Base-by-base conservation (phyloP, 345 rosid species). In the Salix viminalis region DNA sequence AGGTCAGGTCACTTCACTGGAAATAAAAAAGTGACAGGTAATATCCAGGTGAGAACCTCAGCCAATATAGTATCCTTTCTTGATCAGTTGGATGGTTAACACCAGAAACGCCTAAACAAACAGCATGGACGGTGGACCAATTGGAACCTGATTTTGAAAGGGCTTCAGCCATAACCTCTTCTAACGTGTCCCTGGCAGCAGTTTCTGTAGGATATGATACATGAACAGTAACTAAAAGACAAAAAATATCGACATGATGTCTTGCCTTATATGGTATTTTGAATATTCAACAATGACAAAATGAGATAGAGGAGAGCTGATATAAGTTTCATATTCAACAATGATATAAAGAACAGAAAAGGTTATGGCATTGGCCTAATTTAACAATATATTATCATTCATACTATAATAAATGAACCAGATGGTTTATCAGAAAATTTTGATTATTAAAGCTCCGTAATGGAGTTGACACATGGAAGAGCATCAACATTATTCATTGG, bases 31-130 rank as follows among this genome's bases (percentile, higher is more conserved):
- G 26, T 60, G 15, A 4, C 21, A 24, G 21, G 36, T 32, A 36
- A 21, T 54, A 21, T 34, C 41, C 50, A 12, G 13, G 69, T 37
- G 48, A 85, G 54, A 71, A 91, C 99, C 99, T 93, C 78, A 95
- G 92, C 99, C 96, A 95, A 67, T 73, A 83, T 79, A 89, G 76
- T 72, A 91, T 81, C 82, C 94, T 89, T 82, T 87, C 86, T 83
- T 91, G 91, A 84, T 95, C 99, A 5, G 93, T 88, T 52, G 96
- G 97, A 83, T 93, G 98, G 81, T 95, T 93, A 52, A 95, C 99
- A 84, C 99, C 99, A 73, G 99, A 95, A 71, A 95, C 91, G 11
- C 94, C 97, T 79, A 95, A 89, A 83, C 97, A 95, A 70, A 95
- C 96, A 83, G 94, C 93, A 5, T 85, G 86, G 52, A 95, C 98